A percentile compares a stretch with the other conserved stretches of the same genome.
These are phyloP conservation scores for Mortierella sp. DNA, from an alignment of 371 early-diverging fungal genomes.

Conservation along the genomic window DNA sequence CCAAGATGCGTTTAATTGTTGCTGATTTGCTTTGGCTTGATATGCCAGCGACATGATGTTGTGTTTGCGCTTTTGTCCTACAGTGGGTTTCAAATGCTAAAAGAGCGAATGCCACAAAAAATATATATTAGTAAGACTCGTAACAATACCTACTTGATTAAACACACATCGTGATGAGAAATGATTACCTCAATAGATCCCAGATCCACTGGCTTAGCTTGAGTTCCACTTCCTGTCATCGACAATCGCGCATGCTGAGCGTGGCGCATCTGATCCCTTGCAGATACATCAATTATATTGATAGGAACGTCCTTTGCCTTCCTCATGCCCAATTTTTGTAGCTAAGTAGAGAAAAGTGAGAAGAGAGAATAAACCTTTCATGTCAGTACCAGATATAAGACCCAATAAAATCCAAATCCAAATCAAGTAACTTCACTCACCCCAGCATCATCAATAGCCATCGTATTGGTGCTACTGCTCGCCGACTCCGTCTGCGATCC, in stretches of 20 bases:
- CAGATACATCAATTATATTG: slow-evolving; percentile 65
- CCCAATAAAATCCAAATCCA: background rate
- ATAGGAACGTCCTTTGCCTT: slow-evolving; percentile 59
- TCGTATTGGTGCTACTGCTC: slow-evolving; percentile 16
- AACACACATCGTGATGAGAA: slow-evolving; percentile 39
- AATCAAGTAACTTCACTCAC: slow-evolving; percentile 43
- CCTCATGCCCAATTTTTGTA: slow-evolving; percentile 61
- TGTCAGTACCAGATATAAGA: no score
- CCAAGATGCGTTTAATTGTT: slow-evolving; percentile 72
- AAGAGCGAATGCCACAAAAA: background rate
- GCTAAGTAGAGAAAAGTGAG: slow-evolving; percentile 33
- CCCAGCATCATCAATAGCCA: slow-evolving; percentile 56
- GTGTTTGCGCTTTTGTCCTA: slow-evolving; percentile 76
- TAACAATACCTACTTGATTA: slow-evolving; percentile 12
- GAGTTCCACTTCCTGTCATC: slow-evolving; percentile 22
- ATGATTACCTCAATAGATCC: slow-evolving; percentile 43
- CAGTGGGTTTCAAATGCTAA: slow-evolving; percentile 58
- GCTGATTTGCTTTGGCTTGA: slow-evolving; percentile 77
- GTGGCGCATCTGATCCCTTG: slow-evolving; percentile 62
- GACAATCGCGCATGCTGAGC: slow-evolving; percentile 59
- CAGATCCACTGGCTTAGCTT: slow-evolving; percentile 42
- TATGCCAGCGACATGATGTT: slow-evolving; percentile 85
- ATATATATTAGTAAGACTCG: slow-evolving; percentile 18
- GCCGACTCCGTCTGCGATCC: slow-evolving; percentile 1
- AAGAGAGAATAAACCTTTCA: no score